Evolutionary conservation across 2,329 filamentous ascomycete genomes (phyloP).

Genomic region (Setomelanomma holmii): DNA sequence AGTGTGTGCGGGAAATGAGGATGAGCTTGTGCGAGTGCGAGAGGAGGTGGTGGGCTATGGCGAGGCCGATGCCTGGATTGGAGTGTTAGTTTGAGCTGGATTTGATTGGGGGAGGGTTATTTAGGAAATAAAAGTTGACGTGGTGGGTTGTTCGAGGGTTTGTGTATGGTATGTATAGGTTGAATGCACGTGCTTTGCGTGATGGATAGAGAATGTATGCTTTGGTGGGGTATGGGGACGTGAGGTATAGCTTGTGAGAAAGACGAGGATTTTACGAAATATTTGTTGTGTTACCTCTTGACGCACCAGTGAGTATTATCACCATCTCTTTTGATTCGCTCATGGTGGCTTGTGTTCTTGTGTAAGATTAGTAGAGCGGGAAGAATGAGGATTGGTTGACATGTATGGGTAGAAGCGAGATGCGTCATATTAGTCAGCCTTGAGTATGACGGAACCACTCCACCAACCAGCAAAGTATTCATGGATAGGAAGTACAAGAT

Average conservation of each 20-base stretch:
- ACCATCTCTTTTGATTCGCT: constrained; percentile 48
- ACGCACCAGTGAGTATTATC: constrained; percentile 67
- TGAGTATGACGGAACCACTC: background rate
- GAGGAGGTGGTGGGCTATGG: constrained; percentile 67
- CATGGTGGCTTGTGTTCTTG: constrained; percentile 24
- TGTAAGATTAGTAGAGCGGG: background rate
- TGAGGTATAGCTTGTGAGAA: too few relatives aligned
- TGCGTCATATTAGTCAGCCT: constrained; percentile 22
- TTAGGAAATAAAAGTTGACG: background rate
- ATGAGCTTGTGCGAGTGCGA: constrained; percentile 63
- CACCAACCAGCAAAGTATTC: background rate
- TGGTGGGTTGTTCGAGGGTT: background rate
- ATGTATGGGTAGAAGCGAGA: background rate
- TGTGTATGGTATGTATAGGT: background rate
- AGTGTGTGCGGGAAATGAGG: constrained; percentile 62
- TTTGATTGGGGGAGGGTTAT: background rate
- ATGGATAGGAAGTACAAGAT: background rate
- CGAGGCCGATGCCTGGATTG: constrained; percentile 64
- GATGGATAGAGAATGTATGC: background rate
- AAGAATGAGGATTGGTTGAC: constrained; percentile 2
- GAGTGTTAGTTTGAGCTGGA: background rate
- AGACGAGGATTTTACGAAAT: too few relatives aligned
- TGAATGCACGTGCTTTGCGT: background rate
- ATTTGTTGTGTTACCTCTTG: constrained; percentile 61
- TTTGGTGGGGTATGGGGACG: too few relatives aligned